Base-by-base conservation (phyloP, 2,329 filamentous ascomycete species). In the Hirsutella thompsonii region DNA sequence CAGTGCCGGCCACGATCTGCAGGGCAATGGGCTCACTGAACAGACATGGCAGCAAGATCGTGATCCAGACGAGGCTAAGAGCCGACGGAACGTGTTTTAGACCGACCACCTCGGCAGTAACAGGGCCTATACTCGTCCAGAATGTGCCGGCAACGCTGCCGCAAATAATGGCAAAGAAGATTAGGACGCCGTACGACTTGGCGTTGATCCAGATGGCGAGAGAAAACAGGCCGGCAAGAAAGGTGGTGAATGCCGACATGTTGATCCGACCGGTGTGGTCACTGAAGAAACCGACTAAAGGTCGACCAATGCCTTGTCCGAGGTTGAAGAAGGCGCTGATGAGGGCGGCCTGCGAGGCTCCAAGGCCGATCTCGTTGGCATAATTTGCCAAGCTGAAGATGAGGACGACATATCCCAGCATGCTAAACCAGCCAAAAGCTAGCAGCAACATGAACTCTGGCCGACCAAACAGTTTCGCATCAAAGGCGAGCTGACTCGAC, bases 321-420 rank as follows among this genome's bases (percentile, higher is more conserved):
- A 76, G 54, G 55, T 86, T 89, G 50, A 89, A 70, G 30, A 88
- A 59, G 4, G 84, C 84, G n/a, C 76, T 80, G 36, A 86, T 69
- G 14, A 87, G 66, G 0, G 79, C 78, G 6, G 81, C 83, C 52
- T 89, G 77, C 5, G 72, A 68, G 2, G 81, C 66, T 1, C 69
- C 68, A 23, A 88, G 70, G 1, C 83, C 83, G 35, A 88, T 73
- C 4, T 69, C 70, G 42, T 73, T 69, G 30, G 80, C 80, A 53
- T 87, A 90, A 55, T 81, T 83, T 13, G 83, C 78, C 36, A 89
- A 62, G 10, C 76, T 82, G 59, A 88, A 90, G 36, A 88, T 70
- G n/a, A 88, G 68, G 4, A 86, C 80, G 20, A 84, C 70, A 51
- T 90, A 90, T 5, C 72, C 82, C 13, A 90, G 62, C 61, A 89